A percentile compares a stretch with the other conserved stretches of the same genome.
Conservation (phyloP, 805 yeast species). For the Kuraishia cidri region DNA sequence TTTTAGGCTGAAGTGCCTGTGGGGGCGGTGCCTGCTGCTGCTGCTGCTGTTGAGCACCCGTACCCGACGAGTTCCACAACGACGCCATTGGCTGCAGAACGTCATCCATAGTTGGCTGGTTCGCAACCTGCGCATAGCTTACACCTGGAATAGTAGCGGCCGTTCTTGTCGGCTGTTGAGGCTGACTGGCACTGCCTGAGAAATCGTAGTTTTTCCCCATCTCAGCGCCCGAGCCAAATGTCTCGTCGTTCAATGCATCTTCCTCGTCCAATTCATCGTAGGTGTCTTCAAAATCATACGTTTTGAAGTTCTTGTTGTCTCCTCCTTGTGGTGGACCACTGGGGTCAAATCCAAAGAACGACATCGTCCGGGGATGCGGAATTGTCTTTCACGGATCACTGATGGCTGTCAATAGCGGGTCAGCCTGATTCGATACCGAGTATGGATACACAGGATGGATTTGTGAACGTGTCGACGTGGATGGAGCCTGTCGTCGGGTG, state of each 20-base stretch:
- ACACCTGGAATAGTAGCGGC: conserved; percentile 12
- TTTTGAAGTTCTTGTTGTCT: conserved; percentile 19
- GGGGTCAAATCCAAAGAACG: conserved; percentile 61
- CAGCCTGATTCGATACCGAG: no score
- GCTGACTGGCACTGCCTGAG: conserved; percentile 23
- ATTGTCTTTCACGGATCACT: no score
- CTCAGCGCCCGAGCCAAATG: conserved; percentile 54
- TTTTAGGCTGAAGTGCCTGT: conserved; percentile 26
- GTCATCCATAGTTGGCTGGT: conserved; percentile 22
- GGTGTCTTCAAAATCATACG: conserved; percentile 75
- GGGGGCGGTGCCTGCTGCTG: conserved; percentile 8
- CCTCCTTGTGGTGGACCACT: conserved; percentile 24
- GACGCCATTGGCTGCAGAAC: conserved; percentile 63
- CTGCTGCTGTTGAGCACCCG: conserved; percentile 8
- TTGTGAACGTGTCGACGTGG: no score
- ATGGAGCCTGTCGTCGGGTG: no score
- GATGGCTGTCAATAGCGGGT: no score
- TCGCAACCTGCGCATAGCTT: conserved; percentile 35
- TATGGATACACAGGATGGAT: no score
- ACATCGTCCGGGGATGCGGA: conserved; percentile 32
- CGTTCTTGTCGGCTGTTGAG: conserved; percentile 4
- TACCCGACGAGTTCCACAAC: conserved; percentile 40
- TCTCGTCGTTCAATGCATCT: conserved; percentile 73
- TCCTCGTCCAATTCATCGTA: conserved; percentile 67
- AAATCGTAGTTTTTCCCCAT: conserved; percentile 62